These are phyloP conservation scores for Eucalyptus lansdowneana DNA, from an alignment of 345 rosid species.

Conservation along the genomic window DNA sequence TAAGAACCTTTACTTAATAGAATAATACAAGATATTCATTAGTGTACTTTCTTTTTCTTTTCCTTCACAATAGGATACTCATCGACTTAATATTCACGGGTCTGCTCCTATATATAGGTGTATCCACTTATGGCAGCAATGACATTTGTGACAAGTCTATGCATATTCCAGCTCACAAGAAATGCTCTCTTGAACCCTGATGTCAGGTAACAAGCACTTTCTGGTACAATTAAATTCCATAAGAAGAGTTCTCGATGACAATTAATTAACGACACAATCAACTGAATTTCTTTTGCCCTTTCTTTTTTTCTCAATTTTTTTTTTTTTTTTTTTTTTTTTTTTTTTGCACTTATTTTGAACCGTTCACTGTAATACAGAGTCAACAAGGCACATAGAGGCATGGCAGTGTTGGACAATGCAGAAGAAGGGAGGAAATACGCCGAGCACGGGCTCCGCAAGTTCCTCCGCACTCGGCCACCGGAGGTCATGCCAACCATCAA, in stretches of 20 bases:
- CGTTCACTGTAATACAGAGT: slow-evolving; percentile 13
- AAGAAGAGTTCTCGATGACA: not conserved
- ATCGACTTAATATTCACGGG: not conserved
- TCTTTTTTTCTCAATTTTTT: not conserved
- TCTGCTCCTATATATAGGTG: slow-evolving; percentile 13
- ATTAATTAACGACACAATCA: not conserved
- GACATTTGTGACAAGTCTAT: slow-evolving; percentile 52
- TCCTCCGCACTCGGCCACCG: slow-evolving; percentile 53
- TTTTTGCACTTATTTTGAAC: not conserved
- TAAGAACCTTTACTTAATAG: not conserved
- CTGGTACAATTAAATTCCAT: not conserved
- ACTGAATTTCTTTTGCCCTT: not conserved
- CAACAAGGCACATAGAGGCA: slow-evolving; percentile 27
- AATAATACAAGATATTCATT: not conserved
- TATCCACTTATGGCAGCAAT: slow-evolving; percentile 70
- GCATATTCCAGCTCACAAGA: slow-evolving; percentile 57
- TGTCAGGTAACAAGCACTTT: slow-evolving; percentile 30
- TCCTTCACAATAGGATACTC: not conserved
- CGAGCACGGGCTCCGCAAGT: slow-evolving; percentile 55
- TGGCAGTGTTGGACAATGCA: slow-evolving; percentile 46
- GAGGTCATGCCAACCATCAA: slow-evolving; percentile 74
- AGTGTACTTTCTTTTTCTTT: not conserved
- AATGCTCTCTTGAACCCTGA: slow-evolving; percentile 51
- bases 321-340: too few relatives aligned
- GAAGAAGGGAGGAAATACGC: slow-evolving; percentile 65